These are phyloP conservation scores for Anthracocystis walkeri DNA, from an alignment of 1,284 basidiomycete genomes.

Conservation along the genomic window DNA sequence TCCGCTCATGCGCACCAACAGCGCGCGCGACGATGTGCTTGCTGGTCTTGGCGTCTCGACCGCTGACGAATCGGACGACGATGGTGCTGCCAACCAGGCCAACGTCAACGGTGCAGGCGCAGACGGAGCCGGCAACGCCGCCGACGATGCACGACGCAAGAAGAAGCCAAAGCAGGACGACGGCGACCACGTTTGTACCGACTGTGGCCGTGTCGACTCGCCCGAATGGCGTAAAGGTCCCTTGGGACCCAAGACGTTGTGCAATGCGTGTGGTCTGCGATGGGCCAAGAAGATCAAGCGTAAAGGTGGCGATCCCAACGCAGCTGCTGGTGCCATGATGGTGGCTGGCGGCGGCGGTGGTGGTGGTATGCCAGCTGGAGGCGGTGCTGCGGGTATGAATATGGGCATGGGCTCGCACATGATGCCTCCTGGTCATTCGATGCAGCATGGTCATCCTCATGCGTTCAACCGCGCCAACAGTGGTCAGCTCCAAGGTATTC, in stretches of 20 bases:
- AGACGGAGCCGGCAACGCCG: slow-evolving; percentile 13
- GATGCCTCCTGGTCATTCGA: slow-evolving; percentile 30
- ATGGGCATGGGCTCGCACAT: slow-evolving; percentile 29
- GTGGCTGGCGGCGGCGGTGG: slow-evolving; percentile 20
- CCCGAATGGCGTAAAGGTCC: slow-evolving; percentile 68
- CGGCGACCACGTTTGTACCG: slow-evolving; percentile 66
- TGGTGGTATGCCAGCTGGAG: slow-evolving; percentile 26
- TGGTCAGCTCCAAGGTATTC: slow-evolving; percentile 38
- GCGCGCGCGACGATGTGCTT: slow-evolving; percentile 37
- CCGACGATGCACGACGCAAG: slow-evolving; percentile 47
- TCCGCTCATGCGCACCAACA: slow-evolving; percentile 42
- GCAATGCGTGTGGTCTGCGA: slow-evolving; percentile 66
- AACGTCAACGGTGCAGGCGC: slow-evolving; percentile 12
- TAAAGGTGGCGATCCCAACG: slow-evolving; percentile 59
- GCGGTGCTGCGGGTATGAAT: slow-evolving; percentile 27
- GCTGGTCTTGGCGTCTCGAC: slow-evolving; percentile 39
- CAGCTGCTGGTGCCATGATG: slow-evolving; percentile 38
- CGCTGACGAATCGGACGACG: slow-evolving; percentile 46
- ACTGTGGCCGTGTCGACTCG: slow-evolving; percentile 66
- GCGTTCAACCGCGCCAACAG: slow-evolving; percentile 45
- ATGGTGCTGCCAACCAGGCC: slow-evolving; percentile 21
- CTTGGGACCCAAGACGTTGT: slow-evolving; percentile 63
- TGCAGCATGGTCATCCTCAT: slow-evolving; percentile 39
- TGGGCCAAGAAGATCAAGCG: slow-evolving; percentile 68
- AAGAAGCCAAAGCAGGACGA: slow-evolving; percentile 61